Percentiles rank a stretch among this genome's conserved stretches.
phyloP scores from a whole-genome alignment of 164 flowering plant species.

The Annona cherimola region DNA sequence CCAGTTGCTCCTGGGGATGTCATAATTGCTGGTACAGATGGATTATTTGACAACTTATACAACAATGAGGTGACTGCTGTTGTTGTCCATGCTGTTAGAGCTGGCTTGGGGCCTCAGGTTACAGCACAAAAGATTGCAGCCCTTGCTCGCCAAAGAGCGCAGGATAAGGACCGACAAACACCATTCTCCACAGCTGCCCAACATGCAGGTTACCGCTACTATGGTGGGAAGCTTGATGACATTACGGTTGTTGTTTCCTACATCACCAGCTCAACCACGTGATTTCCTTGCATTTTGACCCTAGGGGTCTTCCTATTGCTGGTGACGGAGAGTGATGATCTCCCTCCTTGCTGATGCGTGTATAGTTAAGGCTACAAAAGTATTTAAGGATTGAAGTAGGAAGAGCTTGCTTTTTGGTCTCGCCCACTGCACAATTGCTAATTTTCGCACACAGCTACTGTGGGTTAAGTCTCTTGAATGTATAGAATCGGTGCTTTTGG shows the following conservation, averaged over 20 bases:
- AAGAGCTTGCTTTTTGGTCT: not conserved
- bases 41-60: constrained; percentile 86
- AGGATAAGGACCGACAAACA: constrained; percentile 75
- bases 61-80: constrained; percentile 82
- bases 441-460: not conserved
- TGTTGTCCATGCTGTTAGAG: constrained; percentile 78
- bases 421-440: not conserved
- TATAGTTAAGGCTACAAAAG: not conserved
- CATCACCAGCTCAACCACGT: constrained; percentile 39
- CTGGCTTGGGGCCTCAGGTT: constrained; percentile 80
- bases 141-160: constrained; percentile 86
- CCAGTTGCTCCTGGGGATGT: constrained; percentile 85
- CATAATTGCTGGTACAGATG: constrained; percentile 87
- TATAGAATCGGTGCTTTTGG: not conserved
- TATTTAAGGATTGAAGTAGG: not conserved
- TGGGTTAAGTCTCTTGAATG: not conserved
- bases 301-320: too few species aligned
- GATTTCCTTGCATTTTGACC: constrained; percentile 11
- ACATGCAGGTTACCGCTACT: constrained; percentile 86
- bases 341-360: not conserved
- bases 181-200: constrained; percentile 95
- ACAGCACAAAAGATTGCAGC: constrained; percentile 98
- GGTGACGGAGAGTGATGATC: too few species aligned
- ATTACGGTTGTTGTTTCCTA: constrained; percentile 86
- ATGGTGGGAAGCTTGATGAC: constrained; percentile 95